These are phyloP conservation scores for Plenodomus tracheiphilus DNA, from an alignment of 2,329 filamentous ascomycete species.

Conservation along the genomic window DNA sequence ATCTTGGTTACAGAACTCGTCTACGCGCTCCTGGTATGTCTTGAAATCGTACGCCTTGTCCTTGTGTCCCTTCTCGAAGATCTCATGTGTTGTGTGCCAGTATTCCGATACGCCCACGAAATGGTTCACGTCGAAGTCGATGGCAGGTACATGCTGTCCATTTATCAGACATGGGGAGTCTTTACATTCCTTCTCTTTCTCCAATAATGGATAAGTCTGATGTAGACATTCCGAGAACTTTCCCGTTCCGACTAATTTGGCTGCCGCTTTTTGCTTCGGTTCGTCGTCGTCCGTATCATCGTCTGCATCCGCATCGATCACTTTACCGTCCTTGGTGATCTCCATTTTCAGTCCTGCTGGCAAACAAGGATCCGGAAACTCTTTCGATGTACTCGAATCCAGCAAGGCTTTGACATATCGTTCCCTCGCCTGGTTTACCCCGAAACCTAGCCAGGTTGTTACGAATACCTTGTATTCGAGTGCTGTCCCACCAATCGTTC, in stretches of 20 bases:
- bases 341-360: conserved; percentile 76
- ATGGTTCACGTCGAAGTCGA: conserved; percentile 96
- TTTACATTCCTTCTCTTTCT: conserved; percentile 83
- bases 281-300: conserved; percentile 41
- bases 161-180: conserved; percentile 87
- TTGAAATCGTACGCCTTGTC: conserved; percentile 84
- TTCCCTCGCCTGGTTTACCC: conserved; percentile 88
- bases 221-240: conserved; percentile 82
- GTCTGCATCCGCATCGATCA: conserved; percentile 52
- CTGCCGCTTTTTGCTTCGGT: conserved; percentile 28
- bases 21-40: conserved; percentile 83
- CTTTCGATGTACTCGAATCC: conserved; percentile 64
- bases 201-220: conserved; percentile 80
- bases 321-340: conserved; percentile 71
- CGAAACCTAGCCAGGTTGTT: conserved; percentile 95
- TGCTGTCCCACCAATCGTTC: conserved; percentile 76
- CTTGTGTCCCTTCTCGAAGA: conserved; percentile 78
- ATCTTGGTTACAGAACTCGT: conserved; percentile 79
- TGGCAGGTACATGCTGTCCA: conserved; percentile 88
- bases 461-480: conserved; percentile 90
- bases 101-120: conserved; percentile 98
- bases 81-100: conserved; percentile 96
- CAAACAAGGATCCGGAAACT: conserved; percentile 89
- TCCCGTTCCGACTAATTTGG: conserved; percentile 77
- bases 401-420: conserved; percentile 80